Base-by-base conservation (phyloP, 805 yeast species). In the Saccharomycopsis sp. region DNA sequence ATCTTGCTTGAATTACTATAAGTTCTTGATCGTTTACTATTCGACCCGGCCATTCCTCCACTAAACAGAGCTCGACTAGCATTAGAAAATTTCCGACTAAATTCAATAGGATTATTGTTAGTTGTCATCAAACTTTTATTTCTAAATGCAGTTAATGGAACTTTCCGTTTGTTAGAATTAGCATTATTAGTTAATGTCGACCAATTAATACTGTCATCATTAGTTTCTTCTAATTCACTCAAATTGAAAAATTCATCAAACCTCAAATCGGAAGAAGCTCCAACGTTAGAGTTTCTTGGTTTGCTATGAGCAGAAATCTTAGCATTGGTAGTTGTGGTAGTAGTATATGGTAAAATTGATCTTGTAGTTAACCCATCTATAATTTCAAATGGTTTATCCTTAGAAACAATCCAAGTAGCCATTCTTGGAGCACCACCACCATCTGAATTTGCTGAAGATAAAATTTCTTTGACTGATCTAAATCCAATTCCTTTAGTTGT, bases 331-430 rank as follows among this genome's bases (percentile, higher is more conserved):
- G 17, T 24, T 17, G 5, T 28, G 7, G 11, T 22, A 2, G 29
- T 34, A 11, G 41, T 46, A 38, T 49, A 67, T 3, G 84, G 82
- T 51, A 77, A 66, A 51, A 90, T 66, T 1, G 95, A 82, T 44
- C 96, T 72, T 0, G 97, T 93, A 0, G 95, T 81, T 24, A 86
- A 72, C 4, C 98, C 98, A 60, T 90, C 97, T 57, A 90, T 90
- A 47, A 90, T 87, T 19, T 96, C 94, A 61, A 85, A 87, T 1
- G 96, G 96, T 55, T 86, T 81, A 45, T 63, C 64, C 41, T 76
- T 76, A 41, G 81, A 76, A 4, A 94, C 81, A 28, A 83, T 79
- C 94, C 97, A 90, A 2, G 95, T 82, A 0, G 97, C 97, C 47
- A 90, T 68, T 22, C 85, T 75, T 2, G 98, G 98, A 3, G 97